Percentiles rank a stretch among this genome's conserved stretches.
phyloP scores from a whole-genome alignment of 345 rosid genomes.

The Aquilaria yunnanensis region DNA sequence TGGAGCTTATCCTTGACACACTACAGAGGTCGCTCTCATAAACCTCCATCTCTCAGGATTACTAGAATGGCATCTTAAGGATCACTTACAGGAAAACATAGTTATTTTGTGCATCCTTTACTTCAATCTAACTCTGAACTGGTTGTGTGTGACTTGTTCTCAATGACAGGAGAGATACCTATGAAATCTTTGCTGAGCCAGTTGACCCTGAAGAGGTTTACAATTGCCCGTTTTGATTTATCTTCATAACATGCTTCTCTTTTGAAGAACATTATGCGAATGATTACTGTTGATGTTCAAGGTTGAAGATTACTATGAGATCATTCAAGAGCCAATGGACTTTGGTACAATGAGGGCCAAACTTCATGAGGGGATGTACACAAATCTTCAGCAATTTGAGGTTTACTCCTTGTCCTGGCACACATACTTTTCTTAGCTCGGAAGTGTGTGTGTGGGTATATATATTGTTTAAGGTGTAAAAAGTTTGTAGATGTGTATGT shows the following conservation, averaged over 20 bases:
- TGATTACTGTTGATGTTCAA: slow-evolving; percentile 16
- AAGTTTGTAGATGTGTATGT: too few relatives aligned
- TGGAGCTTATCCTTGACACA: slow-evolving; percentile 39
- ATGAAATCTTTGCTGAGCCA: slow-evolving; percentile 63
- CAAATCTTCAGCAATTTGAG: slow-evolving; percentile 55
- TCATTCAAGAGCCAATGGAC: slow-evolving; percentile 68
- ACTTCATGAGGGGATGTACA: slow-evolving; percentile 78
- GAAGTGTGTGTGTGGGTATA: not conserved
- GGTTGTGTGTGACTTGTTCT: not conserved
- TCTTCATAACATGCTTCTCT: not conserved
- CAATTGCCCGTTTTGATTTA: slow-evolving; percentile 2
- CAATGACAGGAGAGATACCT: slow-evolving; percentile 46
- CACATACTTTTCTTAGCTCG: slow-evolving; percentile 2
- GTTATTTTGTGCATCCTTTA: not conserved
- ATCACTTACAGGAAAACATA: not conserved
- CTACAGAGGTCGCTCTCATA: slow-evolving; percentile 44
- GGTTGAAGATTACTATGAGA: slow-evolving; percentile 58
- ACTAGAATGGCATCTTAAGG: not conserved
- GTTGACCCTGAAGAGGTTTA: slow-evolving; percentile 53
- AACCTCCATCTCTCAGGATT: not conserved
- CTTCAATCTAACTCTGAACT: too few relatives aligned
- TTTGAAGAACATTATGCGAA: slow-evolving; percentile 5
- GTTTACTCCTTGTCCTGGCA: slow-evolving; percentile 24
- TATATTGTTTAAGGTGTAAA: not conserved
- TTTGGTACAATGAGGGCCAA: slow-evolving; percentile 83